Evolutionary conservation across 2,329 filamentous ascomycete genomes (phyloP), one percentile per base, ranked within the genome.

Genomic region (Neocucurbitaria cava): DNA sequence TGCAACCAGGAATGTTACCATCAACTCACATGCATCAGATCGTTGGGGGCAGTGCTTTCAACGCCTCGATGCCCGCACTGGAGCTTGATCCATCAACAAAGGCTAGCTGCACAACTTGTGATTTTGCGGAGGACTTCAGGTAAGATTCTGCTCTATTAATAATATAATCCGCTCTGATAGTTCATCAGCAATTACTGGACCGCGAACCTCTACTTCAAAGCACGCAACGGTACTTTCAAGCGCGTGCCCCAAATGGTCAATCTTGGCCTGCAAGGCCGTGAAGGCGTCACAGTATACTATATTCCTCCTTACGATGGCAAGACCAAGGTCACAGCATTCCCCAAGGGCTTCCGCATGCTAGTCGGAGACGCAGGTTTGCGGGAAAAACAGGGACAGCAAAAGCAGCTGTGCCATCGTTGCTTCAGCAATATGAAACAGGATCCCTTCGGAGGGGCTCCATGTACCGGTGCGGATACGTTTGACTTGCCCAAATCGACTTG

Each of bases 271-370:
- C 33, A 50, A 5, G 65, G 66, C 3, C 41, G 52, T n/a, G 65
- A 66, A 44, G 68, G 68, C 31, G 60, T 71, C 7, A 71, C 68
- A 1, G 65, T 71, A 2, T 71, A 71, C 53, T 71, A 71, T 39
- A 71, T 69, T 28, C 65, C 66, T 1, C 66, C 68, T 3, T 71
- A 71, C 50, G 68, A 71, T 53, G 68, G 68, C 2, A 70, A 68
- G 48, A 64, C 58, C n/a, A 43, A 30, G 10, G 24, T 43, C 52
- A 80, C 86, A n/a, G 80, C 89, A 11, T 92, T 92, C 17, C 36
- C 31, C 3, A 79, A 56, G 52, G 60, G 60, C 3, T 63, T 63
- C 40, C 56, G 60, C 17, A 63, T 63, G 60, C 48, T 63, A 9
- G 58, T 55, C 3, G 60, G 60, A 10, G 54, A 62, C 36, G 46